Evolutionary conservation across 164 flowering plant species (phyloP).

Genomic region (Cinnamomum micranthum): DNA sequence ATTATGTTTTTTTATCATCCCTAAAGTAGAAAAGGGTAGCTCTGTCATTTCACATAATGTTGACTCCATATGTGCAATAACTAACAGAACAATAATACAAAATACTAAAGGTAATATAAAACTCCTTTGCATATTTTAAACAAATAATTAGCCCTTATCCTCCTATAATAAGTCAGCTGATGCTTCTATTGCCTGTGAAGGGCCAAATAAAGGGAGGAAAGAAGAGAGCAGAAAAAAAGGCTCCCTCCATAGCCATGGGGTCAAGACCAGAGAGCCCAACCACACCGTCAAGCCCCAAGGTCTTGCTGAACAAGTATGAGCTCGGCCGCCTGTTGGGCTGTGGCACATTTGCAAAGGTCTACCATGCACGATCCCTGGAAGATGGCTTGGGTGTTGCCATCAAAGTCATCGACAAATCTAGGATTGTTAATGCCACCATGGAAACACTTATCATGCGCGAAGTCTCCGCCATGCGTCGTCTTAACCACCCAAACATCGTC

Average conservation of each 20-base stretch:
- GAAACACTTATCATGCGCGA: conserved; percentile 44
- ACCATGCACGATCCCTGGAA: conserved; percentile 44
- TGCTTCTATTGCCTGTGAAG: neutral
- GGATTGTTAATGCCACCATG: conserved; percentile 30
- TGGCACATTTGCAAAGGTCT: conserved; percentile 79
- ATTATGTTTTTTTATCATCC: too few species aligned
- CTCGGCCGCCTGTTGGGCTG: conserved; percentile 56
- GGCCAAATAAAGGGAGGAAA: neutral
- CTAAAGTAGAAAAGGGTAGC: neutral
- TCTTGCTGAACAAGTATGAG: conserved; percentile 52
- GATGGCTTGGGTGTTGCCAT: conserved; percentile 68
- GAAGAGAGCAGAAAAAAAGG: neutral
- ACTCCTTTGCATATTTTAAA: neutral
- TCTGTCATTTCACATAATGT: neutral
- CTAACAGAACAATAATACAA: neutral
- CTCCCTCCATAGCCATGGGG: neutral
- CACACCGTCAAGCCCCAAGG: neutral
- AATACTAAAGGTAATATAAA: neutral
- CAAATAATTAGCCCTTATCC: neutral
- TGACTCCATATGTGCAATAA: neutral
- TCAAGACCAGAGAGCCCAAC: neutral
- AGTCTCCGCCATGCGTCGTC: conserved; percentile 58
- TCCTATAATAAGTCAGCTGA: neutral
- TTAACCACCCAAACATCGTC: conserved; percentile 59
- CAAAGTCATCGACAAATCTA: conserved; percentile 54